These are phyloP conservation scores for Mortierella sp. DNA, from an alignment of 371 early-diverging fungal genomes.

Conservation along the genomic window DNA sequence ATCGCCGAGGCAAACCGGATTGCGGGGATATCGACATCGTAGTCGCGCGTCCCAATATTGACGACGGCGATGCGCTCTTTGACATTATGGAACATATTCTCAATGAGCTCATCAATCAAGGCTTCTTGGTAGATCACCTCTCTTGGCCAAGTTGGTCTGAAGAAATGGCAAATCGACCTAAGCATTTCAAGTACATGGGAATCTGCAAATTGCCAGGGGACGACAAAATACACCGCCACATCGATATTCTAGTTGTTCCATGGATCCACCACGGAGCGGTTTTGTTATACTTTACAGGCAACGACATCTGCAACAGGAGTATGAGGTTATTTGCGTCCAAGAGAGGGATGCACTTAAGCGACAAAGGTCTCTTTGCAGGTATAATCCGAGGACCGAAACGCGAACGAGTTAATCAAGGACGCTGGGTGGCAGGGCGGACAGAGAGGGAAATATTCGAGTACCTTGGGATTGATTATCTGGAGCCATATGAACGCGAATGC, in stretches of 20 bases:
- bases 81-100: conserved; percentile 46
- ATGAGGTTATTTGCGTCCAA: conserved; percentile 42
- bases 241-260: conserved; percentile 50
- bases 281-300: conserved; percentile 45
- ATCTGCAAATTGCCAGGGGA: conserved; percentile 42
- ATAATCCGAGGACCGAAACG: conserved; percentile 29
- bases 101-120: conserved; percentile 16
- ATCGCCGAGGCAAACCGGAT: conserved; percentile 47
- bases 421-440: conserved; percentile 49
- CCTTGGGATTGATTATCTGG: conserved; percentile 39
- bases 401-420: conserved; percentile 30
- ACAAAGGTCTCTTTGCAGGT: conserved; percentile 42
- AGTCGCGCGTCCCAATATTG: conserved; percentile 31
- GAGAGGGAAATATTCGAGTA: conserved; percentile 52
- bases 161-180: conserved; percentile 15
- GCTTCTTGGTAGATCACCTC: conserved; percentile 41
- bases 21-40: conserved; percentile 54
- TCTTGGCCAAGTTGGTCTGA: conserved; percentile 30
- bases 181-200: conserved; percentile 57
- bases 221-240: conserved; percentile 29
- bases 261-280: conserved; percentile 38
- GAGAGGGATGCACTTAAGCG: conserved; percentile 42
- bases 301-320: conserved; percentile 48
- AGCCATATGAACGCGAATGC: conserved; percentile 53
- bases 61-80: conserved; percentile 35